Conservation (phyloP, 805 yeast species). For the Pichia scutulata region DNA sequence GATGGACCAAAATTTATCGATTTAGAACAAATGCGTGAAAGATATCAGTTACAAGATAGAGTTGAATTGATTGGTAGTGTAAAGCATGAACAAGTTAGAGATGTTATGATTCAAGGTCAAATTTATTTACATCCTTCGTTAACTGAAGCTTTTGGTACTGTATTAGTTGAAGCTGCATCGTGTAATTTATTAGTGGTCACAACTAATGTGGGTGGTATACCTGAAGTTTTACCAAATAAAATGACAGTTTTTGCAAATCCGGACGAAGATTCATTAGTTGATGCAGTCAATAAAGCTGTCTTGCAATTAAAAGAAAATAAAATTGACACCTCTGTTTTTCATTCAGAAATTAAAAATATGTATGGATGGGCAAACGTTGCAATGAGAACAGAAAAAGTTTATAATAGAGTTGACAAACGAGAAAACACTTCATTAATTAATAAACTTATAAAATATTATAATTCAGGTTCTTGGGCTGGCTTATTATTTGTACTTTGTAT, state of each 20-base stretch:
- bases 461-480: slow-evolving; percentile 81
- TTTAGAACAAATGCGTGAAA: slow-evolving; percentile 91
- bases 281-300: slow-evolving; percentile 68
- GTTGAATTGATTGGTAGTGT: slow-evolving; percentile 82
- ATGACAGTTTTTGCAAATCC: slow-evolving; percentile 93
- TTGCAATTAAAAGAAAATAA: slow-evolving; percentile 43
- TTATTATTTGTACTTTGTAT: slow-evolving; percentile 72
- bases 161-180: slow-evolving; percentile 92
- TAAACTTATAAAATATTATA: slow-evolving; percentile 57
- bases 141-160: slow-evolving; percentile 98
- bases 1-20: slow-evolving; percentile 95
- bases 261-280: slow-evolving; percentile 73
- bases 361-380: slow-evolving; percentile 94
- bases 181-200: slow-evolving; percentile 92
- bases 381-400: slow-evolving; percentile 73
- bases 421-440: slow-evolving; percentile 36
- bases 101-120: slow-evolving; percentile 89
- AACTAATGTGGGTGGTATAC: slow-evolving; percentile 95
- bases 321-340: slow-evolving; percentile 71
- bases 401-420: slow-evolving; percentile 36
- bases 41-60: slow-evolving; percentile 74
- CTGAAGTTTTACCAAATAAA: slow-evolving; percentile 86
- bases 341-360: slow-evolving; percentile 68
- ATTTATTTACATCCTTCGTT: slow-evolving; percentile 89
- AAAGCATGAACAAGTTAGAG: slow-evolving; percentile 86